Base-by-base conservation (phyloP, 306 rosid genomes). In the Abrus pulchellus region DNA sequence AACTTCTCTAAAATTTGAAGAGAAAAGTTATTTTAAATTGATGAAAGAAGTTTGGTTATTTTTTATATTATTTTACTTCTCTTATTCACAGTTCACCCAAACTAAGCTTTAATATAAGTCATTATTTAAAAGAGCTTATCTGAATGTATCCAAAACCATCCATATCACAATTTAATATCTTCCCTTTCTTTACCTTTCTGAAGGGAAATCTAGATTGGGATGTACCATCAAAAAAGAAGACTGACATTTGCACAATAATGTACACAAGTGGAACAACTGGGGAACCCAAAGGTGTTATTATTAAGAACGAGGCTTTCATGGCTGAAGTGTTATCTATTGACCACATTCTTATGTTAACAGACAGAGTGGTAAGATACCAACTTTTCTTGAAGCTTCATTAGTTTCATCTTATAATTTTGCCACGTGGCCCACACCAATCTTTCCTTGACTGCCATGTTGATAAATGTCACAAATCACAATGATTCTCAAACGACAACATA, bases 201-300 rank as follows among this genome's bases (percentile, higher is more conserved):
- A 74, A 95, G 98, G 97, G 97, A 78, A 85, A 84, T 83, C 77
- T 83, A 60, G 90, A 82, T 12, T 78, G 77, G 40, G 94, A 91
- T 80, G 84, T 91, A 41, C 98, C 99, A 80, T 62, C 81, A 62
- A 93, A 93, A 81, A 88, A 69, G 79, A 93, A 82, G 81, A 86
- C 74, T 3, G 87, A 89, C 63, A 83, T 90, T 72, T 90, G 96
- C 91, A 91, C 97, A 53, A 88, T 95, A 82, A 95, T 95, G 98
- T 93, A 95, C 77, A 95, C 99, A 50, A 95, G 99, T 87, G 99
- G 99, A 87, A 95, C 98, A 20, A 95, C 99, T 0, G 98, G 97
- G 63, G 99, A 93, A 63, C 98, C 99, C 13, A 93, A 95, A 85
- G 97, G 99, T 65, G 99, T 93, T 10, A 83, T 91, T 33, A 87